These are phyloP conservation scores for Xanthoconium purpureum DNA, from an alignment of 768 basidiomycete species.

Conservation along the genomic window DNA sequence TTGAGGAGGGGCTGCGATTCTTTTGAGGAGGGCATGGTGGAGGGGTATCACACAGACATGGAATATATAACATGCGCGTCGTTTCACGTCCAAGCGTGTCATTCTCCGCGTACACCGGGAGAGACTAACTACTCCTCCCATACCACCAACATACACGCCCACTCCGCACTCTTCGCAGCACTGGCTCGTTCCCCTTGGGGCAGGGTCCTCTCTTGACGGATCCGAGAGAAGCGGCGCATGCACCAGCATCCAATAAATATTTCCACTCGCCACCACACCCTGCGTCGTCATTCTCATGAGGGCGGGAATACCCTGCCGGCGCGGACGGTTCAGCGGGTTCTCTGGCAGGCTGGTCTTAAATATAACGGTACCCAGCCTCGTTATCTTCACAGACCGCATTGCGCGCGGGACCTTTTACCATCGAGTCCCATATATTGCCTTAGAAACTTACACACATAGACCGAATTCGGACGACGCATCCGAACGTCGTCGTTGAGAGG, in stretches of 20 bases:
- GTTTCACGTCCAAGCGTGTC: slow-evolving; percentile 21
- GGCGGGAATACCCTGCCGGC: neutral
- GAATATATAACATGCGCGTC: slow-evolving; percentile 27
- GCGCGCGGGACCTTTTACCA: no score
- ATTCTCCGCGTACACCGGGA: slow-evolving; percentile 32
- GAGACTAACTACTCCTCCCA: neutral
- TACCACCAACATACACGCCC: neutral
- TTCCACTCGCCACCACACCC: no score
- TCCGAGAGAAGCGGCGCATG: slow-evolving; percentile 1
- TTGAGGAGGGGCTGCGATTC: slow-evolving; percentile 59
- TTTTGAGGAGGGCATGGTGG: slow-evolving; percentile 37
- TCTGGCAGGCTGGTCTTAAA: neutral
- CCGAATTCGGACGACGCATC: no score
- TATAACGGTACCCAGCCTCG: neutral
- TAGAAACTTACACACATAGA: no score
- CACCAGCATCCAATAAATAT: neutral
- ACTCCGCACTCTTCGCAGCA: neutral
- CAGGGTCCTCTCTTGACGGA: neutral
- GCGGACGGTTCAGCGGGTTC: no score
- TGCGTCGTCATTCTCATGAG: neutral
- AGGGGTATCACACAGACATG: neutral
- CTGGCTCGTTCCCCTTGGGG: neutral
- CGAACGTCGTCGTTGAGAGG: neutral
- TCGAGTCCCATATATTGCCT: no score
- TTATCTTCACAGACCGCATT: neutral